Conservation (phyloP, 257 asterid species). For the Eustoma russellianum region DNA sequence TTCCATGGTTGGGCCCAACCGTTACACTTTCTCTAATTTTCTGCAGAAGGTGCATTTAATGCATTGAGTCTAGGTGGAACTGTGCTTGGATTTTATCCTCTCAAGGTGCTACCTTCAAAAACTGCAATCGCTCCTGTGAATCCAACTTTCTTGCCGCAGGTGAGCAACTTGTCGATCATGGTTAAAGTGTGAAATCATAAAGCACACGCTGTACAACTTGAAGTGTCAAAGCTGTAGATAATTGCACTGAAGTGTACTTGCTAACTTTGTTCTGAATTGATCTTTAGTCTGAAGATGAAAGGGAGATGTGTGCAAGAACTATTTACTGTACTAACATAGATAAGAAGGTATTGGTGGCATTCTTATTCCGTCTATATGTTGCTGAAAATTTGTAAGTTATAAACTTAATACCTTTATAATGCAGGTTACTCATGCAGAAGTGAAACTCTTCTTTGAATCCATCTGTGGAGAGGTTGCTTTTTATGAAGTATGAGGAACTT, state of each 20-base stretch:
- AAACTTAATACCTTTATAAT: not conserved
- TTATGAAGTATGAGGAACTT: conserved; percentile 1
- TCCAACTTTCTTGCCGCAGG: conserved; percentile 53
- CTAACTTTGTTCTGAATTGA: not conserved
- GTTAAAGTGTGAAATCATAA: not conserved
- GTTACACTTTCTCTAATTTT: conserved; percentile 1
- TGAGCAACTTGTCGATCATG: conserved; percentile 15
- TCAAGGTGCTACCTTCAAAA: conserved; percentile 47
- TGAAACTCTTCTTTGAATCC: conserved; percentile 42
- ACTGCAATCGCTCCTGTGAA: conserved; percentile 62
- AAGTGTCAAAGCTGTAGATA: no score
- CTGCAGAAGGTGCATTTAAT: conserved; percentile 39
- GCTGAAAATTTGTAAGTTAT: no score
- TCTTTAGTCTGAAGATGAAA: conserved; percentile 44
- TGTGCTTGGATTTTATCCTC: conserved; percentile 48
- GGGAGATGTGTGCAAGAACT: conserved; percentile 61
- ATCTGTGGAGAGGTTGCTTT: conserved; percentile 45
- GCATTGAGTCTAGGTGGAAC: conserved; percentile 42
- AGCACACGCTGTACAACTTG: not conserved
- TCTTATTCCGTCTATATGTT: no score
- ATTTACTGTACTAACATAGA: conserved; percentile 48
- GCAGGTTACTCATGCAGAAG: conserved; percentile 47
- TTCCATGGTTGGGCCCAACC: not conserved
- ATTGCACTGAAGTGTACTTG: not conserved
- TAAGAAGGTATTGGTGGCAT: conserved; percentile 35